Evolutionary conservation across 805 yeast genomes (phyloP).

Genomic region (Metschnikowia shivogae): DNA sequence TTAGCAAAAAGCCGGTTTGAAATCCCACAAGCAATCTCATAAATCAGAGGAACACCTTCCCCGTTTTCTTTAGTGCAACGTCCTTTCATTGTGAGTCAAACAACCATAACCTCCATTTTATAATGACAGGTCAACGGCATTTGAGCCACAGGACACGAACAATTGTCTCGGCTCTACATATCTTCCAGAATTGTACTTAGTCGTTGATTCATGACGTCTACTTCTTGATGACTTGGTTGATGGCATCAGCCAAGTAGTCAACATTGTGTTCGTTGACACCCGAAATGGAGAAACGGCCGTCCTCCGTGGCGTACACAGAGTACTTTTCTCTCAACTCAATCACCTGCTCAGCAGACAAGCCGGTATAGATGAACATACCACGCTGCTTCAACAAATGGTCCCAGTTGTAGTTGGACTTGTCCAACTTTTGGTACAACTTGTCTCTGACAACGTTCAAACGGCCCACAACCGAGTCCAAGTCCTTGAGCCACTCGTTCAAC

Average conservation of each 20-base stretch:
- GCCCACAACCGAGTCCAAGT: slow-evolving; percentile 73
- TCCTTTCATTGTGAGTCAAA: too few species aligned
- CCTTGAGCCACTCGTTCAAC: slow-evolving; percentile 71
- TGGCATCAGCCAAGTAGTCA: slow-evolving; percentile 62
- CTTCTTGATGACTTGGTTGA: slow-evolving; percentile 46
- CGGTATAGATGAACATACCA: slow-evolving; percentile 96
- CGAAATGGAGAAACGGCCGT: slow-evolving; percentile 89
- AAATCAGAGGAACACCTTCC: too few species aligned
- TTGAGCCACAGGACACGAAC: too few species aligned
- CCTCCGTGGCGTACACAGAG: slow-evolving; percentile 80
- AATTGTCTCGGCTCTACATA: too few species aligned
- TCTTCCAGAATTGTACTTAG: too few species aligned
- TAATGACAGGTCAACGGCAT: too few species aligned
- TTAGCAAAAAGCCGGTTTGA: too few species aligned
- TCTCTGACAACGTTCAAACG: slow-evolving; percentile 73
- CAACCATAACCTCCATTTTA: too few species aligned
- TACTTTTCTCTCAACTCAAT: slow-evolving; percentile 62
- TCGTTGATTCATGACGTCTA: slow-evolving; percentile 3
- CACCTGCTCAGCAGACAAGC: slow-evolving; percentile 69
- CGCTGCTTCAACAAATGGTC: slow-evolving; percentile 81
- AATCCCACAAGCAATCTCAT: too few species aligned
- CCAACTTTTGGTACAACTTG: slow-evolving; percentile 58
- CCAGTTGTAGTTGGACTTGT: slow-evolving; percentile 69
- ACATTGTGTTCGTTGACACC: slow-evolving; percentile 83
- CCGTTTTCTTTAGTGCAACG: too few species aligned